A percentile compares a stretch with the other conserved stretches of the same genome.
phyloP scores from a whole-genome alignment of 129 eudicot genomes.

The Dittrichia graveolens region DNA sequence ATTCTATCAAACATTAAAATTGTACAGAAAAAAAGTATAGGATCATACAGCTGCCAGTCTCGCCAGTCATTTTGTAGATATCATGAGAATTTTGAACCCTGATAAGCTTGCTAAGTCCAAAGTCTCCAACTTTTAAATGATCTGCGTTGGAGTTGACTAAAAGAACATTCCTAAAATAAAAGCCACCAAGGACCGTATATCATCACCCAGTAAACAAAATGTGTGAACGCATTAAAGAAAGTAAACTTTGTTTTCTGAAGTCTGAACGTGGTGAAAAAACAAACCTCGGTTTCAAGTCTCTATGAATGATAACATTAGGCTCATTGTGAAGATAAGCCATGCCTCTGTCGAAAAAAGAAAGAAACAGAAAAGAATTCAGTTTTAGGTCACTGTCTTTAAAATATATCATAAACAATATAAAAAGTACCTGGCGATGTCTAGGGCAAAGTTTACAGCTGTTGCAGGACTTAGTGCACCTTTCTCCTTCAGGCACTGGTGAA shows the following conservation, averaged over 20 bases:
- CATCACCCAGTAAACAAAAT: not conserved
- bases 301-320: conserved; percentile 89
- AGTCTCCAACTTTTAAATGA: conserved; percentile 96
- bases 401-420: not conserved
- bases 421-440: conserved; percentile 91
- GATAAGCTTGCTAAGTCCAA: conserved; percentile 93
- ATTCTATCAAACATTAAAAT: not conserved
- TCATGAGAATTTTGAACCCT: conserved; percentile 88
- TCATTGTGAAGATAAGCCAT: conserved; percentile 98
- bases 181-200: conserved; percentile 2
- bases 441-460: conserved; percentile 82
- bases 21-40: not conserved
- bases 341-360: conserved; percentile 52
- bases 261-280: conserved; percentile 26
- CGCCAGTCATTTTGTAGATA: conserved; percentile 97
- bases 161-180: conserved; percentile 80
- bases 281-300: conserved; percentile 96
- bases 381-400: not conserved
- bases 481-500: conserved; percentile 88
- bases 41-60: conserved; percentile 96
- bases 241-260: not conserved
- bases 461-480: conserved; percentile 86
- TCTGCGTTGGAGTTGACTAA: conserved; percentile 91
- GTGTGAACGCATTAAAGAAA: not conserved
- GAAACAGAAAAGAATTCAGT: not conserved